Evolutionary conservation across 1,139 yeast genomes (phyloP).

Genomic region (Kodamaea ohmeri): DNA sequence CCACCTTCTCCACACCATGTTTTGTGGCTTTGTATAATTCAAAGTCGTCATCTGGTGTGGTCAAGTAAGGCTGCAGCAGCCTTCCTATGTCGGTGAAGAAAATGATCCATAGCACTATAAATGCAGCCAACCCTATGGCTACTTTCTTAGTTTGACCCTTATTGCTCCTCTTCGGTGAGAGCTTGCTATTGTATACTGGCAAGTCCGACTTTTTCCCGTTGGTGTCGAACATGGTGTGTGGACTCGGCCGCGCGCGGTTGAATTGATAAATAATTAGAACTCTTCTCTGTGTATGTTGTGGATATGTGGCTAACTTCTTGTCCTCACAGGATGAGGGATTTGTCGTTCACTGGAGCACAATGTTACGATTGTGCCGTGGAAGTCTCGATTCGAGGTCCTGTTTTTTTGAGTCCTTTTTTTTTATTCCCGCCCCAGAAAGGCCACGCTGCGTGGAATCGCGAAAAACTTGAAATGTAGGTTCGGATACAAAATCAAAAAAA

Average conservation of each 20-base stretch:
- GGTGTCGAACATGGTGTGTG: slow-evolving; percentile 18
- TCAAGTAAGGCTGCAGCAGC: neutral
- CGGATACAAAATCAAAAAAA: too few relatives aligned
- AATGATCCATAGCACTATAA: slow-evolving; percentile 12
- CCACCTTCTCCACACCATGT: slow-evolving; percentile 30
- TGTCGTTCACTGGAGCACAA: too few relatives aligned
- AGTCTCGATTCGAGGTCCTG: too few relatives aligned
- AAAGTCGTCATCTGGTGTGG: slow-evolving; percentile 13
- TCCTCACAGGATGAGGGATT: too few relatives aligned
- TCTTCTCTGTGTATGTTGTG: neutral
- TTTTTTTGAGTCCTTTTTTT: too few relatives aligned
- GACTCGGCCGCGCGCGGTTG: neutral
- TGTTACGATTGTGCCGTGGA: too few relatives aligned
- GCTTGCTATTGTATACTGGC: slow-evolving; percentile 37
- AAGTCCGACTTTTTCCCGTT: slow-evolving; percentile 46
- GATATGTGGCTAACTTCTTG: too few relatives aligned
- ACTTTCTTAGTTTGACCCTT: slow-evolving; percentile 9
- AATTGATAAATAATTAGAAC: neutral
- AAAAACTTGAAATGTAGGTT: too few relatives aligned
- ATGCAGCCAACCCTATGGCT: slow-evolving; percentile 9
- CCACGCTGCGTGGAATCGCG: too few relatives aligned
- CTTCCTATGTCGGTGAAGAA: slow-evolving; percentile 7
- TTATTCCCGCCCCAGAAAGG: too few relatives aligned
- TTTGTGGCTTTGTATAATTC: slow-evolving; percentile 38
- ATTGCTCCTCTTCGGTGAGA: slow-evolving; percentile 15